Evolutionary conservation across 805 yeast genomes (phyloP).

Genomic region (Nematodospora valgi): DNA sequence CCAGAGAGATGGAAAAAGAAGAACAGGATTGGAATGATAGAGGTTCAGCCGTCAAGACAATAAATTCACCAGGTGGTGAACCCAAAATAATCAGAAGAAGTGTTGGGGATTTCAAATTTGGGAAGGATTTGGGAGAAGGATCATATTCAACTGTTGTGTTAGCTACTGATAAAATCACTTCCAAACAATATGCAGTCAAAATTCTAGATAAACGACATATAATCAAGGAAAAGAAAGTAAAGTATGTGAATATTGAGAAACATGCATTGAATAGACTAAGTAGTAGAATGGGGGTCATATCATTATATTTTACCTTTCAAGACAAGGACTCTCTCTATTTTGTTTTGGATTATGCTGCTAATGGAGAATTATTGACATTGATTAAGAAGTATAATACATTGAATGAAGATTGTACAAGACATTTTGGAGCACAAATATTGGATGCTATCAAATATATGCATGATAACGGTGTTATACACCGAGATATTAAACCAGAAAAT

Average conservation of each 20-base stretch:
- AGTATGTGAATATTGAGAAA: slow-evolving; percentile 80
- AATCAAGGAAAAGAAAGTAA: slow-evolving; percentile 77
- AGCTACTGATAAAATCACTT: slow-evolving; percentile 48
- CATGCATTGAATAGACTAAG: slow-evolving; percentile 72
- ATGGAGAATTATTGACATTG: slow-evolving; percentile 69
- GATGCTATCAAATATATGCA: slow-evolving; percentile 76
- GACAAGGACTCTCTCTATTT: slow-evolving; percentile 71
- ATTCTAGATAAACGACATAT: slow-evolving; percentile 73
- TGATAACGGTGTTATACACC: slow-evolving; percentile 68
- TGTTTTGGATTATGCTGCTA: slow-evolving; percentile 74
- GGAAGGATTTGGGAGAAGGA: slow-evolving; percentile 42
- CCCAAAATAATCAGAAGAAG: slow-evolving; percentile 29
- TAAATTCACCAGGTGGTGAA: slow-evolving; percentile 15
- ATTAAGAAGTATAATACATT: slow-evolving; percentile 69
- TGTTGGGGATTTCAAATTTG: slow-evolving; percentile 40
- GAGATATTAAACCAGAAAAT: slow-evolving; percentile 84
- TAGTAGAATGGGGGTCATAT: slow-evolving; percentile 58
- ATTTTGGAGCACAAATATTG: slow-evolving; percentile 69
- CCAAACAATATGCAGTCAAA: slow-evolving; percentile 69
- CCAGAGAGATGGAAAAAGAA: slow-evolving; percentile 10
- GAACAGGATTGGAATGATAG: slow-evolving; percentile 29
- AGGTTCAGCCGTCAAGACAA: slow-evolving; percentile 32
- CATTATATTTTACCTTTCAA: slow-evolving; percentile 74
- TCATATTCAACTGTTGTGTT: slow-evolving; percentile 44
- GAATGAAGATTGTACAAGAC: slow-evolving; percentile 63